A percentile compares a stretch with the other conserved stretches of the same genome.
These are phyloP conservation scores for Colletotrichum lupini DNA, from an alignment of 2,329 filamentous ascomycete species.

Conservation along the genomic window DNA sequence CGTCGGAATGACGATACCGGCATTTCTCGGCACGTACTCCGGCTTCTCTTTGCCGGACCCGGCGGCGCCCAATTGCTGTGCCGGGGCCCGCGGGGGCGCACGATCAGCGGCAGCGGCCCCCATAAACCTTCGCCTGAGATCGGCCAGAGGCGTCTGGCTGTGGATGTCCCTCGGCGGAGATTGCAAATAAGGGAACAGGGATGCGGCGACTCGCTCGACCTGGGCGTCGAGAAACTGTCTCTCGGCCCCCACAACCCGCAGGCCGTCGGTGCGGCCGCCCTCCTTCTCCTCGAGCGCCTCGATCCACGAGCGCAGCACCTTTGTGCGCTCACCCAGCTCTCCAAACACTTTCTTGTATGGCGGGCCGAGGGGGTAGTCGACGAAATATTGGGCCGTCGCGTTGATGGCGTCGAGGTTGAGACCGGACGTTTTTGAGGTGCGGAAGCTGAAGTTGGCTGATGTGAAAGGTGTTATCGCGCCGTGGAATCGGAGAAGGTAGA, in stretches of 20 bases:
- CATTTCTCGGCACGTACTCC: slow-evolving; percentile 33
- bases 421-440: neutral
- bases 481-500: slow-evolving; percentile 20
- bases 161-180: slow-evolving; percentile 21
- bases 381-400: slow-evolving; percentile 36
- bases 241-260: slow-evolving; percentile 28
- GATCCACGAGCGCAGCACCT: slow-evolving; percentile 39
- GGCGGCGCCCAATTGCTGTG: neutral
- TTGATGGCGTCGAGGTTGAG: slow-evolving; percentile 34
- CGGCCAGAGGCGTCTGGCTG: slow-evolving; percentile 36
- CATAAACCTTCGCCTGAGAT: slow-evolving; percentile 35
- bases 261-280: neutral
- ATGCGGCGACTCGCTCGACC: slow-evolving; percentile 34
- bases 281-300: slow-evolving; percentile 25
- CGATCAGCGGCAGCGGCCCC: neutral
- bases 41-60: neutral
- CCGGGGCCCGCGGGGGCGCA: neutral
- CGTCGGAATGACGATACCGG: slow-evolving; percentile 50
- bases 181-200: slow-evolving; percentile 28
- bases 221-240: slow-evolving; percentile 21
- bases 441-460: slow-evolving; percentile 14
- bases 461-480: slow-evolving; percentile 19
- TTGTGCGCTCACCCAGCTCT: slow-evolving; percentile 44
- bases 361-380: slow-evolving; percentile 42
- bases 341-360: slow-evolving; percentile 47